Evolutionary conservation across 768 basidiomycete genomes (phyloP).

Genomic region (Exsudoporus frostii): DNA sequence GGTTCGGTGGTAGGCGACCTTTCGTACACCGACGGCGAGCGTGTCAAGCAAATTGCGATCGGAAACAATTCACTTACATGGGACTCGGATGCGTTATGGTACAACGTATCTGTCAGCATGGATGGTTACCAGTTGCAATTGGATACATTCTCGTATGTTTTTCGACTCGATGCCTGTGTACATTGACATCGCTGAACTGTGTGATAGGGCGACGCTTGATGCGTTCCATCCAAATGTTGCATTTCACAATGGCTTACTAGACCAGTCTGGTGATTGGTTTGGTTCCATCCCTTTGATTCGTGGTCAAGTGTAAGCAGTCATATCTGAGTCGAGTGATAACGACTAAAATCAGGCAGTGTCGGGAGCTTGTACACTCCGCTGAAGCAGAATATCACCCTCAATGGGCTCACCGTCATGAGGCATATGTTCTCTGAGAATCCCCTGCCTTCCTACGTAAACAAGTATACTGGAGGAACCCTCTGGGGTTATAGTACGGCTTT

Average conservation of each 20-base stretch:
- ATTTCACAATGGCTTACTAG: constrained; percentile 11
- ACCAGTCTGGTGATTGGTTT: constrained; percentile 4
- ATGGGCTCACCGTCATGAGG: constrained; percentile 6
- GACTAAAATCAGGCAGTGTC: background rate
- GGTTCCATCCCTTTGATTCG: constrained; percentile 13
- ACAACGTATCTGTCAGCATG: constrained; percentile 7
- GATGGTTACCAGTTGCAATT: constrained; percentile 8
- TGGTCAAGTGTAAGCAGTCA: constrained; percentile 9
- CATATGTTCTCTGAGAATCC: constrained; percentile 12
- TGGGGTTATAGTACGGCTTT: constrained; percentile 14
- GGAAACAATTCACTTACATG: constrained; percentile 9
- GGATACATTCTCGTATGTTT: constrained; percentile 12
- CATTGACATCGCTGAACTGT: background rate
- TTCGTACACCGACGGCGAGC: background rate
- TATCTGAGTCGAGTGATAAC: background rate
- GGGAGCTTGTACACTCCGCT: constrained; percentile 7
- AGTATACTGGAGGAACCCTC: constrained; percentile 1
- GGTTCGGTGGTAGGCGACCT: background rate
- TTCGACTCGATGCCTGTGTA: background rate
- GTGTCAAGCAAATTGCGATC: constrained; percentile 7
- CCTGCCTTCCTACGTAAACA: constrained; percentile 1
- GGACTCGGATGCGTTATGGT: constrained; percentile 12
- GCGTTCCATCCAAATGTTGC: constrained; percentile 15
- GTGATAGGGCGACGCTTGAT: constrained; percentile 6
- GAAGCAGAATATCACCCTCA: background rate